Evolutionary conservation across 441 rosid species (phyloP).

Genomic region (Gossypium davidsonii): DNA sequence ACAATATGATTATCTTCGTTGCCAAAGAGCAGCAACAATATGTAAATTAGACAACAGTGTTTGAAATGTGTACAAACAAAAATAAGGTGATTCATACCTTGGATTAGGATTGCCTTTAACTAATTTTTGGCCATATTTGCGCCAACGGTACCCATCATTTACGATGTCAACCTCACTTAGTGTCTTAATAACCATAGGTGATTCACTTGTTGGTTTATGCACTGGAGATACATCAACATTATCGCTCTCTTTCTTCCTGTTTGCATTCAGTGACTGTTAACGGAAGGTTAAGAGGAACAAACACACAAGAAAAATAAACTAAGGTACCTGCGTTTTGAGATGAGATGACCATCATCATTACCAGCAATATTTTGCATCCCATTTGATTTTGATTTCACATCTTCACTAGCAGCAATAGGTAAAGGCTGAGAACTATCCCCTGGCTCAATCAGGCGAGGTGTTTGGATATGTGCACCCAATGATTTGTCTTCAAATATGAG

Average conservation of each 20-base stretch:
- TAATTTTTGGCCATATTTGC: conserved; percentile 92
- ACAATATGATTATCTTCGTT: neutral
- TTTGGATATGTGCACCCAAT: conserved; percentile 33
- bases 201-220: conserved; percentile 49
- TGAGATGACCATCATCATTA: conserved; percentile 40
- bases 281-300: conserved; percentile 12
- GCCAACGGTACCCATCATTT: conserved; percentile 96
- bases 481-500: conserved; percentile 36
- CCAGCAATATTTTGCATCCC: conserved; percentile 39
- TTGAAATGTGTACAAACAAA: neutral
- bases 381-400: conserved; percentile 44
- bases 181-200: conserved; percentile 60
- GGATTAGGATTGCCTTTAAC: conserved; percentile 95
- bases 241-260: conserved; percentile 55
- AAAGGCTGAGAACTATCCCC: conserved; percentile 31
- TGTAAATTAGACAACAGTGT: neutral
- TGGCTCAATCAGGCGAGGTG: conserved; percentile 27
- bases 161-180: conserved; percentile 68
- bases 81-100: conserved; percentile 37
- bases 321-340: conserved; percentile 58
- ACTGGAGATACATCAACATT: conserved; percentile 28
- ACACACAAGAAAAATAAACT: neutral
- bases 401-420: conserved; percentile 30
- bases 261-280: conserved; percentile 10
- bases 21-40: neutral